Base-by-base conservation (phyloP, 192 early-diverging fungal genomes). In the Coemansia sp. region DNA sequence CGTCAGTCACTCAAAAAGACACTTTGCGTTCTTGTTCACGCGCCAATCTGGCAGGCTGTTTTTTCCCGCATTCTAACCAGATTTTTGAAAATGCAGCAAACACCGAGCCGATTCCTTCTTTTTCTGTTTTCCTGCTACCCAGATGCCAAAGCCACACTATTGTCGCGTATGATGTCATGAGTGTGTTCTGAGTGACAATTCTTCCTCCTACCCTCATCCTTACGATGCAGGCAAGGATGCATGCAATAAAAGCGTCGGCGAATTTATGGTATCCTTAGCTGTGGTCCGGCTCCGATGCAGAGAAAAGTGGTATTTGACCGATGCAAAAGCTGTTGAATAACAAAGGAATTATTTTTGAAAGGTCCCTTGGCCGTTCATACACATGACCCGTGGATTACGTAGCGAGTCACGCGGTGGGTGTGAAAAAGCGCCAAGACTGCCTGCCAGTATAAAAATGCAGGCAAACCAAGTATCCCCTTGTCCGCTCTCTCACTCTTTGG, bases 141-240 rank as follows among this genome's bases (percentile, higher is more conserved):
- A 34, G 31, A 34, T 8, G 31, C 17, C 17, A 48, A 48, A 48
- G 47, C 47, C 47, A 48, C 47, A 48, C 47, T 48, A 48, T 48
- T 48, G 15, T 48, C 2, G n/a, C 7, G 47, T 12, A 10, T 46
- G 42, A 46, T 46, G 47, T 17, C 47, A 48, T 17, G 15, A 18
- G 47, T 15, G 17, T n/a, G 42, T 2, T 15, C 42, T 46, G 47
- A 48, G 47, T 48, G 47, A 48, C 42, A n/a, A 0, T 1, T 46
- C 5, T 46, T 46, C 42, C 3, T 21, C 47, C 2, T 17, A 7
- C 47, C 47, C 47, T 48, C 47, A 20, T 48, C 47, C 47, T 9
- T 0, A 3, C 1, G 4, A n/a, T 48, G 47, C 47, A 48, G 7
- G 40, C 40, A 14, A n/a, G 31, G 14, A n/a, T 44, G 40, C 40